phyloP scores from a whole-genome alignment of 1,284 basidiomycete species.

The Coniferiporia weirii region DNA sequence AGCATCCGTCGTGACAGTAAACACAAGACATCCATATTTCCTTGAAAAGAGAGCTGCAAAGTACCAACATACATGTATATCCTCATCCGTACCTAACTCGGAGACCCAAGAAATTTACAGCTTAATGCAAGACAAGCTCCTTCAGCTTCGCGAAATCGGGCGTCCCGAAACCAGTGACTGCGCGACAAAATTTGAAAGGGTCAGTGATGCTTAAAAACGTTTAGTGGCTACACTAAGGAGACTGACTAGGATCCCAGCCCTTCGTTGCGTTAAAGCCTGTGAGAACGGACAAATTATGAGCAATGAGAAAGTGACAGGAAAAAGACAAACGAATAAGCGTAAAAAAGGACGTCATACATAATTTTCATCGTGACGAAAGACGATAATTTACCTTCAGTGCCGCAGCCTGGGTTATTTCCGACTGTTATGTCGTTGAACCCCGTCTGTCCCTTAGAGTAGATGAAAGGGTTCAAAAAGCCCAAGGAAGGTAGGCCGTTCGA shows the following conservation, averaged over 20 bases:
- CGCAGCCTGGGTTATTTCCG: conserved; percentile 55
- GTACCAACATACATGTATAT: not conserved
- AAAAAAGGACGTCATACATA: too few relatives aligned
- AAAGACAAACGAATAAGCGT: too few relatives aligned
- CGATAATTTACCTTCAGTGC: conserved; percentile 46
- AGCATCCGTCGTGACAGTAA: too few relatives aligned
- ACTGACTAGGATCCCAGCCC: conserved; percentile 45
- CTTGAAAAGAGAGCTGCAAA: too few relatives aligned
- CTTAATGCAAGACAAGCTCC: conserved; percentile 11
- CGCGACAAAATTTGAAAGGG: conserved; percentile 1
- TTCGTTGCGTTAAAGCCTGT: conserved; percentile 31
- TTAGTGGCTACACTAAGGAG: not conserved
- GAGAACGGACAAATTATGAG: not conserved
- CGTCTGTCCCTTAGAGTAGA: conserved; percentile 38
- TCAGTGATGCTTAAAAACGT: not conserved
- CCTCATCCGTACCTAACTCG: not conserved
- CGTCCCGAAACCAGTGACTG: conserved; percentile 46
- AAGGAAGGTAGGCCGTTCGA: conserved; percentile 37
- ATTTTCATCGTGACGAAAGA: not conserved
- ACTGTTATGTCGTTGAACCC: conserved; percentile 48
- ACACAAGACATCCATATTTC: too few relatives aligned
- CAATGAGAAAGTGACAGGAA: too few relatives aligned
- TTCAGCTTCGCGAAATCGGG: conserved; percentile 40
- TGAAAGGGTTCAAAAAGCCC: conserved; percentile 57
- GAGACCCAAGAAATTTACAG: not conserved